Conservation (phyloP, 768 basidiomycete species). For the Stropharia rugosoannulata region DNA sequence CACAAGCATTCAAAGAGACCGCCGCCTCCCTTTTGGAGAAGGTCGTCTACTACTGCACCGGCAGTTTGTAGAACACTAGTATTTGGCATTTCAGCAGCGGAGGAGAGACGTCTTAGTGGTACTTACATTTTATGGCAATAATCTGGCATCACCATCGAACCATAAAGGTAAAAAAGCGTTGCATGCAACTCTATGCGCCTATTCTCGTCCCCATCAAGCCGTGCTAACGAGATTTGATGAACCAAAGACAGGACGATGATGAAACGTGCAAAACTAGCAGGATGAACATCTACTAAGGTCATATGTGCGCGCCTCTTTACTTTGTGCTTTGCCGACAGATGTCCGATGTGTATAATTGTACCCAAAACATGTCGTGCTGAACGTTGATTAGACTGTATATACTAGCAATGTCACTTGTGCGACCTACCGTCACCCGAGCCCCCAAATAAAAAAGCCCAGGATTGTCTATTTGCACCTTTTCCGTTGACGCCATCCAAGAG, state of each 20-base stretch:
- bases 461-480: background rate
- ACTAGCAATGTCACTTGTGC: background rate
- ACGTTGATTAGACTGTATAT: background rate
- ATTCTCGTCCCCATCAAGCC: background rate
- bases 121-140: conserved; percentile 16
- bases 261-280: conserved; percentile 19
- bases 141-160: conserved; percentile 12
- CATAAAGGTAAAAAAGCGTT: conserved; percentile 13
- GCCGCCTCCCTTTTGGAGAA: too few relatives aligned
- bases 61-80: conserved; percentile 1
- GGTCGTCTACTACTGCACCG: background rate
- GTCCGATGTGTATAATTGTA: conserved; percentile 16
- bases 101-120: background rate
- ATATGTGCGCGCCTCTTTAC: conserved; percentile 8
- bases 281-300: conserved; percentile 23
- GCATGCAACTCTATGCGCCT: conserved; percentile 5
- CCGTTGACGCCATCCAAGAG: conserved; percentile 13
- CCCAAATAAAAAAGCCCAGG: conserved; percentile 20
- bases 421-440: conserved; percentile 23
- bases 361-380: conserved; percentile 21
- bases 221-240: conserved; percentile 5
- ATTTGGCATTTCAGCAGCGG: background rate
- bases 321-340: conserved; percentile 4
- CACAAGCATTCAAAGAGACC: too few relatives aligned
- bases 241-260: conserved; percentile 17